phyloP scores from a whole-genome alignment of 169 alveolate species.

The Cryptosporidium parvum region DNA sequence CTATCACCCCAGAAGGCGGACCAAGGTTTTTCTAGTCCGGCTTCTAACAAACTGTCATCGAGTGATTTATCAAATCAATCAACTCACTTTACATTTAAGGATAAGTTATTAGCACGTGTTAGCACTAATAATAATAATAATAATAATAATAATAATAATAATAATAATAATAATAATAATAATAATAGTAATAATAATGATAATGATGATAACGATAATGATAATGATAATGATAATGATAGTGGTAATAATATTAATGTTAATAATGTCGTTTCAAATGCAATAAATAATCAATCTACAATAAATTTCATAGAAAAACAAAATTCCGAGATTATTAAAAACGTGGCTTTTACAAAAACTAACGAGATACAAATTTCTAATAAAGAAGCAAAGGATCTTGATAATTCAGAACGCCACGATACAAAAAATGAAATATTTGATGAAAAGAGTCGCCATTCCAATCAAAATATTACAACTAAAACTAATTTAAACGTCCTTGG shows the following conservation, averaged over 20 bases:
- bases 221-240: not conserved
- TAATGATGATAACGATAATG: not conserved
- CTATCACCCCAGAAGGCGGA: not conserved
- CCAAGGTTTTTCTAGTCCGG: not conserved
- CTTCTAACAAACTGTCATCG: not conserved
- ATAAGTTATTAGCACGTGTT: slow-evolving; percentile 66
- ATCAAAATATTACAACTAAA: not conserved
- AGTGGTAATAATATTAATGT: not conserved
- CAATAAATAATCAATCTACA: not conserved
- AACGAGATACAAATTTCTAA: not conserved
- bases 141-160: not conserved
- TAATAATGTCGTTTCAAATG: not conserved
- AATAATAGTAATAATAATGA: not conserved
- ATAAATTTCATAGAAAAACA: not conserved
- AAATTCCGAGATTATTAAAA: slow-evolving; percentile 12
- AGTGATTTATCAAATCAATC: slow-evolving; percentile 26
- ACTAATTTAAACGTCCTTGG: not conserved
- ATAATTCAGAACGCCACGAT: not conserved
- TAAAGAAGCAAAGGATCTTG: not conserved
- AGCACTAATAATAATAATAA: not conserved
- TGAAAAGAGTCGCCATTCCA: not conserved
- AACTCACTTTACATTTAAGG: slow-evolving; percentile 60
- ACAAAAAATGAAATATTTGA: not conserved
- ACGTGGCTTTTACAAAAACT: not conserved
- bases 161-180: not conserved